Evolutionary conservation across 495 filamentous ascomycete species (phyloP).

Genomic region (Aspergillus sparsus): DNA sequence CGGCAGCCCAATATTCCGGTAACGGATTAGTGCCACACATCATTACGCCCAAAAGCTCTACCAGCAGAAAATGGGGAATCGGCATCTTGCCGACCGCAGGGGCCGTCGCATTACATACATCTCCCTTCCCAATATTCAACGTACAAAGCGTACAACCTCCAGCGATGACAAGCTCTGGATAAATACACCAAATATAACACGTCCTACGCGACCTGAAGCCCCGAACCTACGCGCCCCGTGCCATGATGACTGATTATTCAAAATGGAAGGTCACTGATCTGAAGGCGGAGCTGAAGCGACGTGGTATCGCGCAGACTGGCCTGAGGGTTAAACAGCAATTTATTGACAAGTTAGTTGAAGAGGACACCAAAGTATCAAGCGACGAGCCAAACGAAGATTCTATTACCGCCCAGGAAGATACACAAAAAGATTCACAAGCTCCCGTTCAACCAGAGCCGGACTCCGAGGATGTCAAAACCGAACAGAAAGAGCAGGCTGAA

Average conservation of each 20-base stretch:
- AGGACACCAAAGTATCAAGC: constrained; percentile 37
- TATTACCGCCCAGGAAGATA: constrained; percentile 14
- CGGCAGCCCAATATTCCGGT: not conserved
- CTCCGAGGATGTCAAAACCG: constrained; percentile 3
- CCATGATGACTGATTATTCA: constrained; percentile 51
- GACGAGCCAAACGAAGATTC: constrained; percentile 22
- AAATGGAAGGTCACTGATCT: constrained; percentile 57
- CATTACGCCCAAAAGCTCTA: constrained; percentile 23
- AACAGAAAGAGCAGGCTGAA: not conserved
- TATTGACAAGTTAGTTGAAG: constrained; percentile 48
- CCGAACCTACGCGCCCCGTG: constrained; percentile 3
- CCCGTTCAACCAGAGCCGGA: constrained; percentile 11
- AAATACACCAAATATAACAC: constrained; percentile 11
- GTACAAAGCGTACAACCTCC: not conserved
- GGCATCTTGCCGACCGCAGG: constrained; percentile 21
- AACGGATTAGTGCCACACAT: constrained; percentile 31
- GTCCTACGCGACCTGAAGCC: not conserved
- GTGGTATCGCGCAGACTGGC: constrained; percentile 52
- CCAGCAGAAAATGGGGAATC: constrained; percentile 4
- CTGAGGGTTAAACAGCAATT: constrained; percentile 52
- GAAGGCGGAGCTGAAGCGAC: constrained; percentile 54
- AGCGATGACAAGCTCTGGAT: constrained; percentile 18
- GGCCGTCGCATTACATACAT: constrained; percentile 29
- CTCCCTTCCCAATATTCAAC: not conserved
- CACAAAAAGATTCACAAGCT: constrained; percentile 23